Evolutionary conservation across 441 rosid genomes (phyloP), one percentile per base, ranked within the genome.

Genomic region (Adansonia gregorii): DNA sequence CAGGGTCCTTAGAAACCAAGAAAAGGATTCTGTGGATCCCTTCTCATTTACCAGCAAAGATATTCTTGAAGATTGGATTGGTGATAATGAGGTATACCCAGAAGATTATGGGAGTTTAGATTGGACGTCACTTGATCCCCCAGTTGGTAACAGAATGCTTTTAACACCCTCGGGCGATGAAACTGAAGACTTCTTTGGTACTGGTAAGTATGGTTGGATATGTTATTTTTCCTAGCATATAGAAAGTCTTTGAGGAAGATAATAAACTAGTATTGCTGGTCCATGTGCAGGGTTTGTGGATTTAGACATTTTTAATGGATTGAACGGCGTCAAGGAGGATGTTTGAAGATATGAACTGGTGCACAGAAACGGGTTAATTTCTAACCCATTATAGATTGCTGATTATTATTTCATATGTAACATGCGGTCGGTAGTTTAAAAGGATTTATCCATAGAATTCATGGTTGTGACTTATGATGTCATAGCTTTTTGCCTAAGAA

Each of bases 1-100:
- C 70, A 82, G 86, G 80, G 76, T 75, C 75, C 83, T 81, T 58
- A 76, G 76, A 49, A 88, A 80, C 77, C 84, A 76, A 52, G 84
- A 88, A 45, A 86, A 82, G 82, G 78, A 79, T 43, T 71, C 68
- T 9, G 35, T 72, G 82, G 99, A 95, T 76, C 92, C 93, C 10
- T 69, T 89, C 60, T 87, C 92, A 69, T 81, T 85, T 49, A 92
- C 81, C 85, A 68, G 65, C 81, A 76, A 79, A 72, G 64, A 73
- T 52, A 15, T 78, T 61, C 73, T 89, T 55, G 97, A 94, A 82
- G 98, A 94, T 46, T 96, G 99, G 99, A 81, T 92, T 70, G 78
- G 83, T 1, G 86, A 83, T 79, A 89, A 84, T 78, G 94, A 89
- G 39, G 67, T 76, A 8, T 78, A 55, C 59, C 46, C 74, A 70